These are phyloP conservation scores for Neonectria faginata DNA, from an alignment of 2,329 filamentous ascomycete species.

Conservation along the genomic window DNA sequence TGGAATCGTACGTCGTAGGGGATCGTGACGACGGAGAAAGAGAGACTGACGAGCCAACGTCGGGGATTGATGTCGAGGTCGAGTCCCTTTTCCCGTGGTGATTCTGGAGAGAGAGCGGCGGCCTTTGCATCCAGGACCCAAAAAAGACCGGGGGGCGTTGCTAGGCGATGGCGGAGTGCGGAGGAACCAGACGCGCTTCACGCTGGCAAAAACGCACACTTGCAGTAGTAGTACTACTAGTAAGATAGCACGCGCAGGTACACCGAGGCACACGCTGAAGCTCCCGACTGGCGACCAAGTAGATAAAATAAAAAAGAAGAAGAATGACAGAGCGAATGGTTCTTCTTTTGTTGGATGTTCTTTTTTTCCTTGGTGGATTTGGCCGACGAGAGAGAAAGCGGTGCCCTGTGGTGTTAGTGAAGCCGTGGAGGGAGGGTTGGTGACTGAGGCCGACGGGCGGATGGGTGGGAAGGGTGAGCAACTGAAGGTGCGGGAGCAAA, in stretches of 20 bases:
- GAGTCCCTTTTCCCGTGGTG: slow-evolving; percentile 34
- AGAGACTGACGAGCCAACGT: slow-evolving; percentile 4
- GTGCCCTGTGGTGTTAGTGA: slow-evolving; percentile 20
- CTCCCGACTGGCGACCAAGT: slow-evolving; percentile 19
- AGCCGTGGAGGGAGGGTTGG: slow-evolving; percentile 18
- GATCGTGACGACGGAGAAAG: slow-evolving; percentile 35
- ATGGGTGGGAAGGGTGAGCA: slow-evolving; percentile 47
- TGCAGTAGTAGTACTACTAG: slow-evolving; percentile 14
- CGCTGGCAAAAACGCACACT: slow-evolving; percentile 8
- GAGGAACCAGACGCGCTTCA: slow-evolving; percentile 34
- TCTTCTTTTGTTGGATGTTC: slow-evolving; percentile 13
- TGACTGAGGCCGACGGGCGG: slow-evolving; percentile 40
- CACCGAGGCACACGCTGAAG: slow-evolving; percentile 20
- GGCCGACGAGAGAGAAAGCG: slow-evolving; percentile 22
- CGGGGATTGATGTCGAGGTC: slow-evolving; percentile 28
- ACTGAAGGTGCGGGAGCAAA: slow-evolving; percentile 51
- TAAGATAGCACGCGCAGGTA: slow-evolving; percentile 6
- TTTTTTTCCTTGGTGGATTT: slow-evolving; percentile 20
- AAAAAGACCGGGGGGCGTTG: slow-evolving; percentile 44
- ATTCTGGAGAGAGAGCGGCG: slow-evolving; percentile 18
- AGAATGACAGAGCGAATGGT: slow-evolving; percentile 31
- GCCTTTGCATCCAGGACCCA: slow-evolving; percentile 31
- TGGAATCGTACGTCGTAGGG: slow-evolving; percentile 33
- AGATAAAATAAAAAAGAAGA: slow-evolving; percentile 18
- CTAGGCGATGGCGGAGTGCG: slow-evolving; percentile 43